These are phyloP conservation scores for Cucumis hystrix DNA, from an alignment of 306 rosid species.

Conservation along the genomic window DNA sequence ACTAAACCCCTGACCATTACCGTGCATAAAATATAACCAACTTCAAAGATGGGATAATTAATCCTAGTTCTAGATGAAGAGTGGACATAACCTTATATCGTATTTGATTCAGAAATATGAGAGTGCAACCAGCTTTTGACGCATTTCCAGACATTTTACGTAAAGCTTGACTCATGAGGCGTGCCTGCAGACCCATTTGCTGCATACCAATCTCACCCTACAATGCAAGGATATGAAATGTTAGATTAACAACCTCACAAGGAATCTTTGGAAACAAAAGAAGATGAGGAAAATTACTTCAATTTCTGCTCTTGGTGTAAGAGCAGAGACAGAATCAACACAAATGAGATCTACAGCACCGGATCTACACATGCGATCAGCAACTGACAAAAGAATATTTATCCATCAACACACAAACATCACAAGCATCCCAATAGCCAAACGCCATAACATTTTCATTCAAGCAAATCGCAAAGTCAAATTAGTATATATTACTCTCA, in stretches of 20 bases:
- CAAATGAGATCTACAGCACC: slow-evolving; percentile 96
- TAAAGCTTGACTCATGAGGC: slow-evolving; percentile 98
- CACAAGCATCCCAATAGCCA: background rate
- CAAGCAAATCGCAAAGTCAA: slow-evolving; percentile 14
- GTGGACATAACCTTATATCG: slow-evolving; percentile 68
- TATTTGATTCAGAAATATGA: slow-evolving; percentile 88
- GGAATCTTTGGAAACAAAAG: slow-evolving; percentile 2
- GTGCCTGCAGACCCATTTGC: slow-evolving; percentile 99
- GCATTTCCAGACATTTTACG: slow-evolving; percentile 99
- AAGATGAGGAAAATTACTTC: slow-evolving; percentile 37
- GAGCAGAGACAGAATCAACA: slow-evolving; percentile 95
- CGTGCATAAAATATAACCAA: background rate
- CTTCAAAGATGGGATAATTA: background rate
- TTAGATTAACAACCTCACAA: slow-evolving; percentile 13
- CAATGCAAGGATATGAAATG: slow-evolving; percentile 5
- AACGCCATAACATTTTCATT: slow-evolving; percentile 4
- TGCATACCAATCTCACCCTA: slow-evolving; percentile 99
- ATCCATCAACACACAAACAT: slow-evolving; percentile 18
- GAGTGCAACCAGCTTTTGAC: slow-evolving; percentile 98
- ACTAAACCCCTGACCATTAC: background rate
- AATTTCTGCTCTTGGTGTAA: slow-evolving; percentile 96
- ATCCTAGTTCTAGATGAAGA: slow-evolving; percentile 7
- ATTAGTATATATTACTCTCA: slow-evolving; percentile 55
- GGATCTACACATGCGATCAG: slow-evolving; percentile 99
- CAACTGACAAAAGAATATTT: slow-evolving; percentile 41